phyloP scores from a whole-genome alignment of 106 monocot genomes.

The Apostasia ramifera region DNA sequence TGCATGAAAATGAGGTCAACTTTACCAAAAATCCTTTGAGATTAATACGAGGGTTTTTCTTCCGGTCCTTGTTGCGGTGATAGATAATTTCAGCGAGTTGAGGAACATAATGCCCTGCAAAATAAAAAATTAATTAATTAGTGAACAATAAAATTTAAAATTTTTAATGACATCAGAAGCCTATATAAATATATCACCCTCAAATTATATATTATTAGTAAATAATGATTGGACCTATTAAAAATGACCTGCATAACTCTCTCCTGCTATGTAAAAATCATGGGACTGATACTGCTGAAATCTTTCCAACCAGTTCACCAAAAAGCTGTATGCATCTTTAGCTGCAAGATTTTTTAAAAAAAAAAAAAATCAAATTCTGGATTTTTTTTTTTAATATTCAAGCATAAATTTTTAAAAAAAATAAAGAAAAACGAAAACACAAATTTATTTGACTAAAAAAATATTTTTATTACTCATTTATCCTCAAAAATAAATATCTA shows the following conservation, averaged over 20 bases:
- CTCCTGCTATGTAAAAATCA: slow-evolving; percentile 69
- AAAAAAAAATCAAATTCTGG: background rate
- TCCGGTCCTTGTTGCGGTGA: slow-evolving; percentile 46
- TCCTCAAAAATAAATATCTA: no score
- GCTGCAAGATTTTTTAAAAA: slow-evolving; percentile 19
- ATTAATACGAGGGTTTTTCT: slow-evolving; percentile 46
- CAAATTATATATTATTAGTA: no score
- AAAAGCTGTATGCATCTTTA: slow-evolving; percentile 63
- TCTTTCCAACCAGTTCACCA: slow-evolving; percentile 59
- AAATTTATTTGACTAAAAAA: background rate
- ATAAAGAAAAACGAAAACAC: background rate
- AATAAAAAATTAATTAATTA: background rate
- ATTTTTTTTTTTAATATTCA: no score
- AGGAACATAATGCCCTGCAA: slow-evolving; percentile 81
- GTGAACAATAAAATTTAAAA: no score
- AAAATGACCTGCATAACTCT: slow-evolving; percentile 66
- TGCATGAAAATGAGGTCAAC: background rate
- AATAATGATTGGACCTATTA: no score
- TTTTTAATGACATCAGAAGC: no score
- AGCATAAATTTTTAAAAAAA: background rate
- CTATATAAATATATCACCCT: no score
- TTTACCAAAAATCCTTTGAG: slow-evolving; percentile 70
- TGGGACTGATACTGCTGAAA: slow-evolving; percentile 57
- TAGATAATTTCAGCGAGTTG: slow-evolving; percentile 73
- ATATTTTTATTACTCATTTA: background rate